Base-by-base conservation (phyloP, 2,329 filamentous ascomycete genomes). In the Diaporthe eres region DNA sequence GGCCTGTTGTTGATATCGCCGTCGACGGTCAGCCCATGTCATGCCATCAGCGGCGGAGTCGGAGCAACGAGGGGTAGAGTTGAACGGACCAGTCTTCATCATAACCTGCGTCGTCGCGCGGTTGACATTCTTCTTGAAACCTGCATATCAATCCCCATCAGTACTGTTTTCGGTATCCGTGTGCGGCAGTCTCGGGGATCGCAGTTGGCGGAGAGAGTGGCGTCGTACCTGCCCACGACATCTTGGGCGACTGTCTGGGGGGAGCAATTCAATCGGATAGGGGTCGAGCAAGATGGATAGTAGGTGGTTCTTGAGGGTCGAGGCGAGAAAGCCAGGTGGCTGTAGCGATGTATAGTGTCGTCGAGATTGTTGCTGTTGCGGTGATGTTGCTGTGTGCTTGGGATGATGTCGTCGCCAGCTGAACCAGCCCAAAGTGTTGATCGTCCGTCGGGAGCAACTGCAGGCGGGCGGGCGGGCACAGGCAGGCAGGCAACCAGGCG, bases 101-200 rank as follows among this genome's bases (percentile, higher is more conserved):
- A 99, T 98, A 78, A 98, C 96, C 92, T 98, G 96, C 87, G 97
- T 99, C 86, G 96, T 98, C 82, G 96, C 96, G 88, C 97, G 95
- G 89, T 97, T 96, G 88, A 98, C 96, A 92, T 97, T 97, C 86
- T 98, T 98, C 88, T 97, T 95, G 88, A 95, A 96, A 79, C 93
- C 93, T 94, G 82, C 49, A 63, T 7, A 42, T 12, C 9, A 17
- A 49, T 25, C 22, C 51, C 44, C 37, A 47, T 72, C 31, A 72
- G 74, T 34, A 47, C 10, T 31, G 25, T 10, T 25, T 53, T 12
- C n/a, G 7, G 10, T 4, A 17, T 37, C n/a, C 7, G 19, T 31
- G 10, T 15, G 39, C n/a, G 37, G 25, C 49, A 37, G 65, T 60
- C 75, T 19, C 61, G 76, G 74, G 74, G 77, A 47, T 76, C 76